Evolutionary conservation across 1,284 basidiomycete genomes (phyloP).

Genomic region (Testicularia cyperi): DNA sequence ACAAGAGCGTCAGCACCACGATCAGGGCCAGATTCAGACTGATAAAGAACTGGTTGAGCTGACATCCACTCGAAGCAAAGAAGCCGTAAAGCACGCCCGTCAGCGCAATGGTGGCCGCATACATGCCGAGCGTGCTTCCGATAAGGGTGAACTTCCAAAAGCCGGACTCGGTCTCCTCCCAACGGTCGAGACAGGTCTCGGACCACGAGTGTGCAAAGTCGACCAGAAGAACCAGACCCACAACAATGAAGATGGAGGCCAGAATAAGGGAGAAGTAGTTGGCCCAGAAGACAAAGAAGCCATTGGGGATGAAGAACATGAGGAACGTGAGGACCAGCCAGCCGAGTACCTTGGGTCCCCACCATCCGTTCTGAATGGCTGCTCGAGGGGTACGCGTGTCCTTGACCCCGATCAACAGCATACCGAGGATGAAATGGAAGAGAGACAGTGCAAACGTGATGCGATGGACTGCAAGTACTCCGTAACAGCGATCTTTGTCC

Average conservation of each 20-base stretch:
- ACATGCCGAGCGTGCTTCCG: constrained; percentile 86
- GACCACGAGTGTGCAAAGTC: constrained; percentile 99
- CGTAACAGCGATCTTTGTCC: constrained; percentile 84
- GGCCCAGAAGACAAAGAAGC: constrained; percentile 94
- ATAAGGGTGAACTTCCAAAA: constrained; percentile 96
- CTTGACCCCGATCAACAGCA: constrained; percentile 78
- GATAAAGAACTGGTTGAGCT: constrained; percentile 91
- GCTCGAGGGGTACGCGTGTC: constrained; percentile 88
- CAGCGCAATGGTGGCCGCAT: constrained; percentile 76
- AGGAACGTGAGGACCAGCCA: constrained; percentile 77
- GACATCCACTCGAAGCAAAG: constrained; percentile 83
- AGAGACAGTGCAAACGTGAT: constrained; percentile 92
- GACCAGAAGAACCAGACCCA: constrained; percentile 93
- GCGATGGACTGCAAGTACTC: constrained; percentile 94
- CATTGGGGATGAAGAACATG: constrained; percentile 90
- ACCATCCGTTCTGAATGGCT: constrained; percentile 98
- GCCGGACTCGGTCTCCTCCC: constrained; percentile 81
- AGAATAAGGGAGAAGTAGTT: constrained; percentile 88
- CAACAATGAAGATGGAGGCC: constrained; percentile 86
- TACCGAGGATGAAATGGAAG: constrained; percentile 80
- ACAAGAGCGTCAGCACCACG: constrained; percentile 77
- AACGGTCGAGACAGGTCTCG: constrained; percentile 91
- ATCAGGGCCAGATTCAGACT: constrained; percentile 85
- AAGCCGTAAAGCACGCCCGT: constrained; percentile 88
- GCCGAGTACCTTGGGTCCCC: constrained; percentile 90